Evolutionary conservation across 805 yeast species (phyloP), one percentile per base, ranked within the genome.

Genomic region (Diddensiella caesifluorescens): DNA sequence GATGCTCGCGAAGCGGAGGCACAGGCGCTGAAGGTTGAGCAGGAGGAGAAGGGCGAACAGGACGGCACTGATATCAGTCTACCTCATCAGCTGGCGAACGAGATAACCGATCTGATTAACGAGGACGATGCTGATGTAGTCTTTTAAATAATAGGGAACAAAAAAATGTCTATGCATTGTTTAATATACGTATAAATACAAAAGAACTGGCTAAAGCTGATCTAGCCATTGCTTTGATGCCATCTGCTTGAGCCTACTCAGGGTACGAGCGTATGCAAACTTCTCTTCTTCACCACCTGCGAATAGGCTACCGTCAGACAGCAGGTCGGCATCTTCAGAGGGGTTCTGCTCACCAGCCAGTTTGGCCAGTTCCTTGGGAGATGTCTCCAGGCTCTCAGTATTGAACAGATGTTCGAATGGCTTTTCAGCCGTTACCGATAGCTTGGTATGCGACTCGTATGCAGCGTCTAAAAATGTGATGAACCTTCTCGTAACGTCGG

Each of bases 391-490:
- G 84, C 28, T 50, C 31, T 54, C 55, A 53, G 88, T 95, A 13
- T 85, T 95, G 62, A 92, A 89, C 38, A 92, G 73, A 46, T 83
- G 82, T 34, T 79, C 77, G 58, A 88, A 90, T 18, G 87, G 82
- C 6, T 88, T 89, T 1, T 84, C 95, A 0, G 88, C 82, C 0
- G 97, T 87, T 25, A 88, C 90, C 1, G 95, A 95, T 12, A 92
- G 65, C 55, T 88, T 74, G 6, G 94, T 84, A 52, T 86, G 89
- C 41, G 82, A 82, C 61, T 92, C 97, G 60, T 92, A 92, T 3
- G 89, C 94, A 0, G 98, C 97, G 61, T 92, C 98, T 41, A 92
- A 64, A 54, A 92, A 92, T 0, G 95, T 92, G 60, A 92, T 92
- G 58, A 92, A 90, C 53, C 98, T 70, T 56, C 97, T 73, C 19